phyloP scores from a whole-genome alignment of 805 yeast genomes.

The Pichia nanzhaoensis region DNA sequence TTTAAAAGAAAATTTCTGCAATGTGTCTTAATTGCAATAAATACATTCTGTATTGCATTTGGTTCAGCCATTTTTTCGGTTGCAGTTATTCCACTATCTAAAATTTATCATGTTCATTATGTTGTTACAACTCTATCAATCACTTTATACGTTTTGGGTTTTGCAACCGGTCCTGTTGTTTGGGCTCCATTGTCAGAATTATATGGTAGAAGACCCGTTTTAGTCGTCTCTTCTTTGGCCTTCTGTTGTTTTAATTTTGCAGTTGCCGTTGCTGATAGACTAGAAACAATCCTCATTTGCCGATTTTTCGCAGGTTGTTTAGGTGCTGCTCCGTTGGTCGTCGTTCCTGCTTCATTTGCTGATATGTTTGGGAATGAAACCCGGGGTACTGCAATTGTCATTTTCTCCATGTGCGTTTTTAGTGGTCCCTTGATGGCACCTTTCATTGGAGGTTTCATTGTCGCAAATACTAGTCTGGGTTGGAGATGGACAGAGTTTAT shows the following conservation, averaged over 20 bases:
- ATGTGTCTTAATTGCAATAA: slow-evolving; percentile 41
- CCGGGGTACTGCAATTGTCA: slow-evolving; percentile 71
- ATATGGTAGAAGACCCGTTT: slow-evolving; percentile 60
- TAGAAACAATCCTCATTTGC: slow-evolving; percentile 70
- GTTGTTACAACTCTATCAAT: slow-evolving; percentile 72
- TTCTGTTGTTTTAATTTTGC: slow-evolving; percentile 61
- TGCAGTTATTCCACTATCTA: slow-evolving; percentile 43
- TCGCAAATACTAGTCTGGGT: slow-evolving; percentile 46
- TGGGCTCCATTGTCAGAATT: slow-evolving; percentile 89
- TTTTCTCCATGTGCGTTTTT: slow-evolving; percentile 69
- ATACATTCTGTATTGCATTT: slow-evolving; percentile 51
- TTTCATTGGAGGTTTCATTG: slow-evolving; percentile 64
- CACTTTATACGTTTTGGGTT: slow-evolving; percentile 83
- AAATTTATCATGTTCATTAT: slow-evolving; percentile 49
- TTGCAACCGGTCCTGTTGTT: slow-evolving; percentile 84
- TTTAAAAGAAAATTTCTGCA: slow-evolving; percentile 36
- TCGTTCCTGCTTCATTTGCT: slow-evolving; percentile 81
- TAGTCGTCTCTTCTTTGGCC: slow-evolving; percentile 50
- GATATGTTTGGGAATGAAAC: slow-evolving; percentile 61
- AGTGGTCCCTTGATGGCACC: slow-evolving; percentile 82
- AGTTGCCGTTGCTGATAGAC: slow-evolving; percentile 68
- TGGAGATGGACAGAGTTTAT: slow-evolving; percentile 84
- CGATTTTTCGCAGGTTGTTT: slow-evolving; percentile 75
- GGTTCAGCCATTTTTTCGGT: slow-evolving; percentile 82
- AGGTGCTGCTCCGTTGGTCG: slow-evolving; percentile 82